These are phyloP conservation scores for Boeremia lycopersici DNA, from an alignment of 2,329 filamentous ascomycete genomes.

Conservation along the genomic window DNA sequence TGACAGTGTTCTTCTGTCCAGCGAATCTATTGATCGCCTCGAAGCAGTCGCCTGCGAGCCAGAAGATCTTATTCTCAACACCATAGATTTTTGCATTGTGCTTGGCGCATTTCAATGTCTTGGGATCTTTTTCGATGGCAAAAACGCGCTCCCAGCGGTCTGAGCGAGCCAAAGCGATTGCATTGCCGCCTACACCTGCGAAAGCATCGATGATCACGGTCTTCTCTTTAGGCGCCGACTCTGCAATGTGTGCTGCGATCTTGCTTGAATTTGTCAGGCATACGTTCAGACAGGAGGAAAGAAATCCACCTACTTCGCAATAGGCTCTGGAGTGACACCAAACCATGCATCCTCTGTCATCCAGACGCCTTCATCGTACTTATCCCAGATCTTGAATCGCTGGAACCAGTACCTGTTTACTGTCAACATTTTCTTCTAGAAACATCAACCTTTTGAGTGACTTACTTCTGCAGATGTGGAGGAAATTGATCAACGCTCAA, in stretches of 20 bases:
- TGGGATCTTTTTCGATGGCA: conserved; percentile 82
- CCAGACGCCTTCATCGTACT: conserved; percentile 85
- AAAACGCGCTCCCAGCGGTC: conserved; percentile 82
- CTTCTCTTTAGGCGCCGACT: conserved; percentile 60
- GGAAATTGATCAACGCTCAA: conserved; percentile 72
- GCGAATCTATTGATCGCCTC: conserved; percentile 65
- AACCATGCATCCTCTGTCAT: conserved; percentile 97
- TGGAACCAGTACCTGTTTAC: conserved; percentile 84
- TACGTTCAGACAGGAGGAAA: background rate
- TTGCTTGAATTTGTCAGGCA: conserved; percentile 53
- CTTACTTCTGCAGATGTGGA: conserved; percentile 82
- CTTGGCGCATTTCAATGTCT: conserved; percentile 85
- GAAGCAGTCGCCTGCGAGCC: conserved; percentile 88
- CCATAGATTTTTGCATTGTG: conserved; percentile 89
- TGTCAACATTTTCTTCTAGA: background rate
- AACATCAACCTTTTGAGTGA: background rate
- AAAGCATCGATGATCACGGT: conserved; percentile 84
- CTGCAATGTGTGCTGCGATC: conserved; percentile 74
- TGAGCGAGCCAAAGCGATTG: conserved; percentile 88
- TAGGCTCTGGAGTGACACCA: conserved; percentile 90
- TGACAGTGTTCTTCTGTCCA: conserved; percentile 59
- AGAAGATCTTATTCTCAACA: conserved; percentile 77
- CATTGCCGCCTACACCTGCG: conserved; percentile 89
- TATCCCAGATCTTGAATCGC: conserved; percentile 83
- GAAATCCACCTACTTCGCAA: conserved; percentile 69